Evolutionary conservation across 768 basidiomycete species (phyloP), one percentile per base, ranked within the genome.

Genomic region (Calocybe indica): DNA sequence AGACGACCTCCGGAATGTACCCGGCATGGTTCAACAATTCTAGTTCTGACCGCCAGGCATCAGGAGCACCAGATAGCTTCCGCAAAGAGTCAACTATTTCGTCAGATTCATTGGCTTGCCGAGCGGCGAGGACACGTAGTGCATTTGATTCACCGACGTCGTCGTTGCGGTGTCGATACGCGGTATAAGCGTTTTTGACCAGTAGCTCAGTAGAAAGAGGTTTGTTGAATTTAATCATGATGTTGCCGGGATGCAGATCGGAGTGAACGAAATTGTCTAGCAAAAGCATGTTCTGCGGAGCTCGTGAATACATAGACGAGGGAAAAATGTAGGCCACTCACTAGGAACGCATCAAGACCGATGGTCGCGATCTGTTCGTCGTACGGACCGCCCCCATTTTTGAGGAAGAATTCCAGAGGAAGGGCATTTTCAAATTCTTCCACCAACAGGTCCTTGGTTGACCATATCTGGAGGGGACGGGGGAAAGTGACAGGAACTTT

Each of bases 221-320:
- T 62, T 88, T 90, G 60, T 82, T 85, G 70, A 98, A 98, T 62
- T 95, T 96, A 71, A 99, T 82, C 85, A 96, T 89, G 66, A 97
- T 94, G 63, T 98, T 98, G 30, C 95, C 95, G 2, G 90, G 88
- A 62, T 91, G 90, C 14, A 92, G 78, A 60, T 92, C 90, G 3
- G 88, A 76, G 62, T 98, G 96, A 7, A 95, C 92, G 65, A 96
- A 99, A 65, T 99, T 98, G 66, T 99, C 96, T 39, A 99, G 72
- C 1, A 99, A 72, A 13, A 99, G 80, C 96, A 99, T 99, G 68
- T 97, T 92, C 92, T 97, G 57, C 12, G 33, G 4, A 7, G 1
- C 5, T 12, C 10, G 7, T 11, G 30, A 44, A 36, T 10, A 37
- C 41, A 45, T 12, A 38, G 33, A 43, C 4, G 22, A 22, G 22